Conservation (phyloP, 768 basidiomycete genomes). For the Mycena indigotica region DNA sequence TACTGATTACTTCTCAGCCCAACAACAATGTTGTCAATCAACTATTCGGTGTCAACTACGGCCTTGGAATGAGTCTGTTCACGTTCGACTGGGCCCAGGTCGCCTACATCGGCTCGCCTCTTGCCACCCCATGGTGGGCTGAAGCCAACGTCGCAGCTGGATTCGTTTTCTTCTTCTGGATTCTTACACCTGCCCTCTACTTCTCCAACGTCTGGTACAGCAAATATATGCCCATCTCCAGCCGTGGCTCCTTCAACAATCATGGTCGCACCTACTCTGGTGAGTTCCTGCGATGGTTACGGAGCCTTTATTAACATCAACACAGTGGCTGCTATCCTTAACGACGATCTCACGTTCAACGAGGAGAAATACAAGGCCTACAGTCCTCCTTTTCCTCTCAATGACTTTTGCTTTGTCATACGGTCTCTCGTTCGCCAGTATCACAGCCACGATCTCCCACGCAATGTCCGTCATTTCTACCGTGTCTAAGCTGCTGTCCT, state of each 20-base stretch:
- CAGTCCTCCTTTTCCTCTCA: conserved; percentile 31
- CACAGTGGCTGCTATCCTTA: conserved; percentile 33
- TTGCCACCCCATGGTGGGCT: conserved; percentile 52
- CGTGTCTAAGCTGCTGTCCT: conserved; percentile 21
- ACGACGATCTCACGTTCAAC: conserved; percentile 32
- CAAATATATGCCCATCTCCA: conserved; percentile 43
- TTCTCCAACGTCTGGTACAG: conserved; percentile 52
- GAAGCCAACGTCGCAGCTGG: conserved; percentile 50
- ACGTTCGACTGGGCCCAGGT: conserved; percentile 70
- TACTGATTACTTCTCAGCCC: conserved; percentile 38
- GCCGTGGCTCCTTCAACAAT: conserved; percentile 23
- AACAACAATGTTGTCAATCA: conserved; percentile 54
- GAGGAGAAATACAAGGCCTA: conserved; percentile 34
- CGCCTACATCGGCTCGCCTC: conserved; percentile 56
- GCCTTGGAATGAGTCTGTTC: conserved; percentile 61
- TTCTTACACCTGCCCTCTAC: conserved; percentile 42
- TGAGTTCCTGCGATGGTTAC: conserved; percentile 26
- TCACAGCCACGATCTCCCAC: conserved; percentile 47
- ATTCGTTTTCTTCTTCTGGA: conserved; percentile 52
- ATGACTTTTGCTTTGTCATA: conserved; percentile 25
- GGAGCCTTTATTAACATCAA: not conserved
- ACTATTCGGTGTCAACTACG: conserved; percentile 53
- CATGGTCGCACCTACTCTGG: conserved; percentile 30
- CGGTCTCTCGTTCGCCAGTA: conserved; percentile 44
- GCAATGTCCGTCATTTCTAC: conserved; percentile 34